Percentiles rank a stretch among this genome's conserved stretches.
Conservation (phyloP, 306 rosid species). For the Acacia melanoxylon region DNA sequence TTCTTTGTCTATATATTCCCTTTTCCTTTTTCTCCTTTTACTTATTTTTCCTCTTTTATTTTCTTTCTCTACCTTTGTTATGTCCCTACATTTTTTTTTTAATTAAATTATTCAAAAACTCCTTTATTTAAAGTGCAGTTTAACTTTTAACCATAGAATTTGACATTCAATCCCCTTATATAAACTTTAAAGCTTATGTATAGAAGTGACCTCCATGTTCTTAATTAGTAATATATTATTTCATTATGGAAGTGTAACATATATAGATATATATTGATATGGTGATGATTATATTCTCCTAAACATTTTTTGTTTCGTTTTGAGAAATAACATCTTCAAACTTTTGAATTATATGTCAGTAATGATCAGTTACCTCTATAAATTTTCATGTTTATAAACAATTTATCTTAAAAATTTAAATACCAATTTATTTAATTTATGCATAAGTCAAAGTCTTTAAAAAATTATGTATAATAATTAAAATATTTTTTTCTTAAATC, state of each 20-base stretch:
- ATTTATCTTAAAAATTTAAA: neutral
- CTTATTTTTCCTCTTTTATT: conserved; percentile 31
- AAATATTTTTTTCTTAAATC: conserved; percentile 3
- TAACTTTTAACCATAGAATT: neutral
- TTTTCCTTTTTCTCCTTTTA: neutral
- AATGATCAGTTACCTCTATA: neutral
- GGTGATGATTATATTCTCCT: neutral
- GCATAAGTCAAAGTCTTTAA: neutral
- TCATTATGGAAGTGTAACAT: neutral
- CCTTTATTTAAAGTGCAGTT: neutral
- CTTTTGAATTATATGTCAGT: neutral
- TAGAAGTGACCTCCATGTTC: neutral
- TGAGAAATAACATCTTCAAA: neutral
- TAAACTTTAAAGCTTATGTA: neutral
- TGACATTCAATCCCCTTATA: neutral
- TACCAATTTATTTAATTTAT: neutral
- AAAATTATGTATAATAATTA: neutral
- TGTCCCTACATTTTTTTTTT: conserved; percentile 24
- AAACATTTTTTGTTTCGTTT: neutral
- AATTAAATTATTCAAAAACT: neutral
- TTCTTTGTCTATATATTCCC: conserved; percentile 34
- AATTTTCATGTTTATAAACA: neutral
- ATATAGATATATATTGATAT: neutral
- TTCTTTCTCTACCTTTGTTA: conserved; percentile 35
- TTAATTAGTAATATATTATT: neutral